Percentiles rank a stretch among this genome's conserved stretches.
These are phyloP conservation scores for Nakazawaea ishiwadae DNA, from an alignment of 805 yeast genomes.

Conservation along the genomic window DNA sequence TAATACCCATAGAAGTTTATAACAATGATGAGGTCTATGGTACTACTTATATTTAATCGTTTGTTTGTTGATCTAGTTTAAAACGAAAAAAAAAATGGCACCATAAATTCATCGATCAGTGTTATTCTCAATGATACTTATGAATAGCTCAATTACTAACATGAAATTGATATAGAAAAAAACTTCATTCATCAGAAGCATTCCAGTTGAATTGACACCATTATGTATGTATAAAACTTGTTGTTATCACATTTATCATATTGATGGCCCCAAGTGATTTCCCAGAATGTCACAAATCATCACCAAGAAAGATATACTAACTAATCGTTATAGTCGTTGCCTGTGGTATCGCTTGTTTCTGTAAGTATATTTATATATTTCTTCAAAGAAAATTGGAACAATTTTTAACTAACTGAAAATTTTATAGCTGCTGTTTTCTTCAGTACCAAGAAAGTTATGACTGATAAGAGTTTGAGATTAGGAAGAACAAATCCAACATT, in stretches of 20 bases:
- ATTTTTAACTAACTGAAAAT: constrained; percentile 2
- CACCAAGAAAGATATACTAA: too few relatives aligned
- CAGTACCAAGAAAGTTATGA: constrained; percentile 44
- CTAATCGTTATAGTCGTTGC: constrained; percentile 42
- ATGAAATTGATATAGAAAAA: constrained; percentile 14
- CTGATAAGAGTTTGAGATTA: constrained; percentile 46
- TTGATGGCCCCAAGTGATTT: too few relatives aligned
- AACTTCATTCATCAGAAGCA: constrained; percentile 18
- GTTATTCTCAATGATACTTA: too few relatives aligned
- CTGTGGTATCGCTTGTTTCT: constrained; percentile 45
- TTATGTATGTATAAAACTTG: constrained; percentile 24
- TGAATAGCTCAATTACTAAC: constrained; percentile 3
- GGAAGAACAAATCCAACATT: constrained; percentile 42
- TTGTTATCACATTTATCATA: too few relatives aligned
- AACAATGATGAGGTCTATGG: too few relatives aligned
- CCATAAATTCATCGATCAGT: too few relatives aligned
- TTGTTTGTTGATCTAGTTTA: too few relatives aligned
- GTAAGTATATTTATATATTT: too few relatives aligned
- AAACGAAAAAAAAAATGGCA: background rate
- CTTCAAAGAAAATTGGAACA: too few relatives aligned
- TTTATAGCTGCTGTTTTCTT: constrained; percentile 39
- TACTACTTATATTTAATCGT: too few relatives aligned
- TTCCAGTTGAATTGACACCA: constrained; percentile 58
- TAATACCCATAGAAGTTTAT: constrained; percentile 1
- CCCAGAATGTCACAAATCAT: too few relatives aligned